These are phyloP conservation scores for Coemansia sp. DNA, from an alignment of 192 early-diverging fungal genomes.

Conservation along the genomic window DNA sequence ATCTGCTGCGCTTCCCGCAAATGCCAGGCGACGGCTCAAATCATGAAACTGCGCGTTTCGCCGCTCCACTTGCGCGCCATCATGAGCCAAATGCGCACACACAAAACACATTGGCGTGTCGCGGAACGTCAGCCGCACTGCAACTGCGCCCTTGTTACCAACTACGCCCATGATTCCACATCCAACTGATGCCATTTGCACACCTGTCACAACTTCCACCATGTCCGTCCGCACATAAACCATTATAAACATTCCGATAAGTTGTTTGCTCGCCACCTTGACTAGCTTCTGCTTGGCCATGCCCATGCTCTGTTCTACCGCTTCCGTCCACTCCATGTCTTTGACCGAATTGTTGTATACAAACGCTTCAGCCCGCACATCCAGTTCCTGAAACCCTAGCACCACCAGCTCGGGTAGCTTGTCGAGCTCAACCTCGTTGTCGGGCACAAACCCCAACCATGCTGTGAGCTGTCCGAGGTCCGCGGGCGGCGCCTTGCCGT, in stretches of 20 bases:
- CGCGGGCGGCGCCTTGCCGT: constrained; percentile 64
- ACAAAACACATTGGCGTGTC: constrained; percentile 87
- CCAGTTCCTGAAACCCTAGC: constrained; percentile 87
- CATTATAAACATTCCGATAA: constrained; percentile 86
- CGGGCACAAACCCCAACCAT: constrained; percentile 62
- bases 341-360: constrained; percentile 75
- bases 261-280: constrained; percentile 76
- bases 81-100: constrained; percentile 89
- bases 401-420: constrained; percentile 26
- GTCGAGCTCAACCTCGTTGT: constrained; percentile 15
- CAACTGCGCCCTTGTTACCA: constrained; percentile 95
- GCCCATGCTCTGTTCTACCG: constrained; percentile 68
- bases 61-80: constrained; percentile 69
- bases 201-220: constrained; percentile 57
- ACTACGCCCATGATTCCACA: constrained; percentile 84
- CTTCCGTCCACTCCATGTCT: constrained; percentile 77
- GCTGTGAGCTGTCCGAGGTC: constrained; percentile 46
- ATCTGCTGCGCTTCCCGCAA: constrained; percentile 42
- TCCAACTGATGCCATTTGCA: constrained; percentile 69
- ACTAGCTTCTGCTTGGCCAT: constrained; percentile 54
- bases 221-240: constrained; percentile 69
- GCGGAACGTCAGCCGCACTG: constrained; percentile 70
- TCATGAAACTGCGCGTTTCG: constrained; percentile 90
- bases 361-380: constrained; percentile 82
- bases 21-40: constrained; percentile 70